Evolutionary conservation across 805 yeast species (phyloP), one percentile per base, ranked within the genome.

Genomic region (Ascoidea asiatica): DNA sequence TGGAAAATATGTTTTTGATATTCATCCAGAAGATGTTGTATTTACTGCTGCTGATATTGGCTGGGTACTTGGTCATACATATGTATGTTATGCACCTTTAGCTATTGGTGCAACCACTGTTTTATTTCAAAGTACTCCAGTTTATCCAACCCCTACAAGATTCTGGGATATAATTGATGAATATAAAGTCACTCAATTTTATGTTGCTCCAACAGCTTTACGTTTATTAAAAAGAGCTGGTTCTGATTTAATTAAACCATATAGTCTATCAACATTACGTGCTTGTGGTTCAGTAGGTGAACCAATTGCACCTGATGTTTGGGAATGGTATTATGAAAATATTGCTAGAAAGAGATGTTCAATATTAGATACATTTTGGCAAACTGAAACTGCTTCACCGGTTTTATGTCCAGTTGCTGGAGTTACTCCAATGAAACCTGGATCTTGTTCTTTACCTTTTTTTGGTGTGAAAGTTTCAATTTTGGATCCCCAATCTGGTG

Each of bases 31-130:
- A 47, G 95, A 84, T 58, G 67, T 77, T 13, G 69, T 84, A 46
- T 84, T 84, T 70, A 83, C 92, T 17, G 92, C 94, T 23, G 95
- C 92, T 59, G 95, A 84, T 64, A 81, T 84, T 44, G 95, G 95
- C 56, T 84, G 95, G 95, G 81, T 84, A 56, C 84, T 94, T 5
- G 95, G 95, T 47, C 95, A 84, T 64, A 73, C 92, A 8, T 84
- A 84, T 56, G 88, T 78, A 18, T 75, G 83, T 42, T 84, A 84
- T 59, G 95, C 94, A 46, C 94, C 95, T 37, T 68, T 84, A 58
- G 61, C 73, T 23, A 69, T 73, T 53, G 95, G 95, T 59, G 78
- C 82, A 46, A 78, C 95, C 29, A 77, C 92, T 19, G 73, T 84
- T 40, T 82, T 84, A 35, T 84, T 81, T 58, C 94, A 84, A 67